These are phyloP conservation scores for Epichloe scottii DNA, from an alignment of 2,329 filamentous ascomycete species.

Conservation along the genomic window DNA sequence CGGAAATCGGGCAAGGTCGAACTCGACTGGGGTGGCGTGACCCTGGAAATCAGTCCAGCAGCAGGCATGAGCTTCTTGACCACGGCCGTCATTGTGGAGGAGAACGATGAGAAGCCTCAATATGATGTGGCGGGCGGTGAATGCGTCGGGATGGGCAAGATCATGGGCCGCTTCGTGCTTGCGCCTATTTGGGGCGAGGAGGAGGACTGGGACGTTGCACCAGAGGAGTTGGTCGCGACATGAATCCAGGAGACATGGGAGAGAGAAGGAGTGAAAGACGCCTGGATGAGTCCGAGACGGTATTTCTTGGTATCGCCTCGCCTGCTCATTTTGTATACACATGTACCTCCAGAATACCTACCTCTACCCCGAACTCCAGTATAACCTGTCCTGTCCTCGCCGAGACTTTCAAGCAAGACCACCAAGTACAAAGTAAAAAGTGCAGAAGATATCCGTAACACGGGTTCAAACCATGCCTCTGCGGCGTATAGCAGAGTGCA, in stretches of 20 bases:
- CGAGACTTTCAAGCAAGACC: not conserved
- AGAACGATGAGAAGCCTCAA: constrained; percentile 39
- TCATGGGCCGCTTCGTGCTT: constrained; percentile 49
- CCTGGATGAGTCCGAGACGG: not conserved
- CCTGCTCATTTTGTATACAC: too few species aligned
- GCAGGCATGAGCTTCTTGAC: constrained; percentile 44
- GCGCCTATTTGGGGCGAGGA: constrained; percentile 47
- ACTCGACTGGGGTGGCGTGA: constrained; percentile 48
- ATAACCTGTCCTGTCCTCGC: not conserved
- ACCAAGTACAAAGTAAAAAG: not conserved
- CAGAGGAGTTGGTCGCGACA: constrained; percentile 18
- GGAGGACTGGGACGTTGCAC: constrained; percentile 38
- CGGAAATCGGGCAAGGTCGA: constrained; percentile 50
- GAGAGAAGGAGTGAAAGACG: not conserved
- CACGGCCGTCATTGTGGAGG: constrained; percentile 46
- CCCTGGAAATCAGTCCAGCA: constrained; percentile 37
- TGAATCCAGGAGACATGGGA: not conserved
- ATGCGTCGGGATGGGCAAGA: constrained; percentile 49
- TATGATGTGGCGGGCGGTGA: constrained; percentile 31
- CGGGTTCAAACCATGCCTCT: not conserved
- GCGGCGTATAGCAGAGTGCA: not conserved
- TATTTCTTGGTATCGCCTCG: too few species aligned
- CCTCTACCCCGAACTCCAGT: not conserved
- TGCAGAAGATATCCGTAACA: not conserved
- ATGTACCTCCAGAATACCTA: not conserved